Conservation (phyloP, 2,329 filamentous ascomycete genomes). For the Hymenoscyphus fraxineus region DNA sequence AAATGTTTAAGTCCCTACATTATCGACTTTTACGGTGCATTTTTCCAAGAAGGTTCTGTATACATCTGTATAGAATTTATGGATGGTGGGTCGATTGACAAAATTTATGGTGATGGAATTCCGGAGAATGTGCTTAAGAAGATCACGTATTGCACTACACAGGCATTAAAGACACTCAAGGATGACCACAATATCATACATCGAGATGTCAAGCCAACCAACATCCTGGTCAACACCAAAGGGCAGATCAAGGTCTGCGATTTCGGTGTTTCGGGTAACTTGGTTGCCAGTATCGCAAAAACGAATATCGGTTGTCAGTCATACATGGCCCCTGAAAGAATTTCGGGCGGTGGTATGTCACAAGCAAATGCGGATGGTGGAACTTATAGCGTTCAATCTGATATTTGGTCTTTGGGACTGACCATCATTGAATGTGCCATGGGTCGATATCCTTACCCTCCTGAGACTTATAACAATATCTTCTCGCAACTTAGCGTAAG, state of each 20-base stretch:
- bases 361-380: constrained; percentile 67
- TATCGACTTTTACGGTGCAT: constrained; percentile 97
- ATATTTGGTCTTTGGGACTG: constrained; percentile 94
- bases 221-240: constrained; percentile 84
- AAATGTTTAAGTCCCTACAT: constrained; percentile 94
- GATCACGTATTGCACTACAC: constrained; percentile 83
- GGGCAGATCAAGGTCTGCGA: constrained; percentile 98
- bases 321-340: constrained; percentile 97
- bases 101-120: constrained; percentile 85
- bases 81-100: constrained; percentile 97
- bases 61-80: constrained; percentile 99
- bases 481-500: constrained; percentile 95
- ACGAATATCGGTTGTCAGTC: constrained; percentile 99
- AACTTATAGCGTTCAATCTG: constrained; percentile 95
- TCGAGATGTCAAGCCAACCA: constrained; percentile 97
- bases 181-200: constrained; percentile 99
- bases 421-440: constrained; percentile 95
- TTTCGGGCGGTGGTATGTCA: constrained; percentile 79
- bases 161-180: constrained; percentile 89
- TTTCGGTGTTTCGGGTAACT: constrained; percentile 93
- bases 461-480: constrained; percentile 96
- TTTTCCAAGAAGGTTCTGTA: constrained; percentile 97
- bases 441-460: constrained; percentile 92
- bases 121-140: constrained; percentile 85
- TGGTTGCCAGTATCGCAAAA: constrained; percentile 95